Base-by-base conservation (phyloP, 2,329 filamentous ascomycete genomes). In the Neofusicoccum sp. region DNA sequence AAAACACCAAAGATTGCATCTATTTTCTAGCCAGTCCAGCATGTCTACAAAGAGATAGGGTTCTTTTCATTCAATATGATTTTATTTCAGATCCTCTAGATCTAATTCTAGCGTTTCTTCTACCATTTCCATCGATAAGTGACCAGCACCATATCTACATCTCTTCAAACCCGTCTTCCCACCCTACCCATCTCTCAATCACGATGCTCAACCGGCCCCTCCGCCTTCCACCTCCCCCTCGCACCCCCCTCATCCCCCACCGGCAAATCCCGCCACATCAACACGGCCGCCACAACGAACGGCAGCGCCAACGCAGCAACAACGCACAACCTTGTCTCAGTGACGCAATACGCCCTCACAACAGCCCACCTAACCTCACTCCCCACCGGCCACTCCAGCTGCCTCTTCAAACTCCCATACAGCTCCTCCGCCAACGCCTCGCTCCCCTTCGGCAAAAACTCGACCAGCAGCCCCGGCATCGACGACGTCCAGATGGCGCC, bases 401-500 rank as follows among this genome's bases (percentile, higher is more conserved):
- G 87, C 6, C 75, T 77, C 2, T 75, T 75, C 31, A 87, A 66
- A 65, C 79, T 78, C 28, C 78, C 78, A 63, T 84, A 84, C 44
- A 87, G 75, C 43, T 70, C 80, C 47, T 68, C 66, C 65, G 77
- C 75, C 31, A 64, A 67, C 1, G 70, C 68, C 3, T 75, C 45
- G 0, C 68, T 62, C 0, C 72, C 71, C 4, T 77, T 62, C 6
- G 85, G 84, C 0, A 87, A 75, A n/a, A 66, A 67, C 43, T 62
- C 47, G 20, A 62, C 65, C n/a, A 88, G 74, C 24, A 79, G 79
- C 20, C 76, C 71, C 2, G 79, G 80, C 62, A 89, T 80, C 0
- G 80, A 78, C 56, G 80, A 77, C 0, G 82, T 84, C 86, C 86
- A 89, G 62, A 89, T 83, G 4, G 85, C 85, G 0, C 80, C 80